Conservation (phyloP, 768 basidiomycete species). For the Crucibulum laeve region DNA sequence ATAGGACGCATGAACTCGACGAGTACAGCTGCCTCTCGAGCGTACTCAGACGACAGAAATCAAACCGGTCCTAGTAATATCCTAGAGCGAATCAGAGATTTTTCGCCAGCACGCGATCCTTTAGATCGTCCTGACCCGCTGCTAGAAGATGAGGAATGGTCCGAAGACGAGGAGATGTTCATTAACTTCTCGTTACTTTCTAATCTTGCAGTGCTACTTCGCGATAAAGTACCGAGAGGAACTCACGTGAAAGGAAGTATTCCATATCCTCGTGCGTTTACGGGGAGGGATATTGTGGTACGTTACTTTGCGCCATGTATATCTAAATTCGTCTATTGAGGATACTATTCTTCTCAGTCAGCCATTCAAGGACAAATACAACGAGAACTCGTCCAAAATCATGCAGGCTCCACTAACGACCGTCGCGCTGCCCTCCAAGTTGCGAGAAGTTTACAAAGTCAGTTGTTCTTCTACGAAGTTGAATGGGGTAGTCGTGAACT, state of each 20-base stretch:
- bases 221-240: conserved; percentile 84
- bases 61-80: too few relatives aligned
- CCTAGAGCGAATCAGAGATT: too few relatives aligned
- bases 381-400: conserved; percentile 65
- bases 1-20: too few relatives aligned
- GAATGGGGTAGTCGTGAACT: conserved; percentile 87
- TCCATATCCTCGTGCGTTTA: conserved; percentile 87
- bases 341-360: conserved; percentile 42
- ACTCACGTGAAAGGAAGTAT: conserved; percentile 94
- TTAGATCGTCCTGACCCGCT: too few relatives aligned
- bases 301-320: conserved; percentile 27
- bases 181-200: conserved; percentile 85
- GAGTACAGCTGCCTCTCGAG: too few relatives aligned
- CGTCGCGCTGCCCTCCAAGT: conserved; percentile 81
- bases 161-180: conserved; percentile 70
- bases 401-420: conserved; percentile 64
- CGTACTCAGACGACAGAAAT: too few relatives aligned
- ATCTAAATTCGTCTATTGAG: background rate
- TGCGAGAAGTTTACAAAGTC: conserved; percentile 84
- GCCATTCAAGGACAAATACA: conserved; percentile 85
- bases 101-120: too few relatives aligned
- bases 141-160: conserved; percentile 6
- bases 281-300: conserved; percentile 91
- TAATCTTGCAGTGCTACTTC: conserved; percentile 83
- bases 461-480: conserved; percentile 95